Evolutionary conservation across 371 early-diverging fungal species (phyloP), one percentile per base, ranked within the genome.

Genomic region (Mortierella sp.): DNA sequence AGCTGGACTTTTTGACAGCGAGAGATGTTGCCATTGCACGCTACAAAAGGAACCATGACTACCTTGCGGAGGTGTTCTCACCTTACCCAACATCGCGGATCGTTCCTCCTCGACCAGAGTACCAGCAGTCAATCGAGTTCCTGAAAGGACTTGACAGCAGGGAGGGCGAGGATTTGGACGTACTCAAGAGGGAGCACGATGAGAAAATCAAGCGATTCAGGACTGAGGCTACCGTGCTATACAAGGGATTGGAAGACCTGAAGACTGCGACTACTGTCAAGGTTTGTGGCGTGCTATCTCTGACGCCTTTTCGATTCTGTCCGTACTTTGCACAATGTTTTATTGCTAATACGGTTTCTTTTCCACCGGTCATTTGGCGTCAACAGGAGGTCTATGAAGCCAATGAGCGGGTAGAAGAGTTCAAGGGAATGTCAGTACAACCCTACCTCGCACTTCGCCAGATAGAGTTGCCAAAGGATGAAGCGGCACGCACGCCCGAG

Each of bases 41-140:
- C 52, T 94, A 92, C 71, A 90, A 89, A 63, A 85, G 93, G n/a
- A 91, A 94, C 56, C 93, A 93, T 63, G 89, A 91, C 47, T 91
- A 87, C 53, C 73, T 94, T 23, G 92, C 90, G 21, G 88, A 89
- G 64, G 87, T 94, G 17, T 90, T 94, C 65, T 89, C 92, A 27
- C 92, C 94, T 1, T 86, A 90, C 64, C 85, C 82, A 42, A 83
- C 84, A 30, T 79, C 52, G n/a, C 47, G 51, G 9, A 68, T 61
- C 24, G 56, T 61, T 41, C 62, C 53, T 43, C 27, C 49, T 2
- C 30, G 30, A 8, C 21, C 54, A 9, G 59, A 63, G n/a, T 65
- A 56, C 26, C 49, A 48, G 17, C 31, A 59, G 32, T 56, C 51
- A 19, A 54, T 72, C 34, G 44, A 53, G 9, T 72, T 61, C 24